A percentile compares a stretch with the other conserved stretches of the same genome.
These are phyloP conservation scores for Picochlorum sp. DNA, from an alignment of 139 green algal genomes.

Conservation along the genomic window DNA sequence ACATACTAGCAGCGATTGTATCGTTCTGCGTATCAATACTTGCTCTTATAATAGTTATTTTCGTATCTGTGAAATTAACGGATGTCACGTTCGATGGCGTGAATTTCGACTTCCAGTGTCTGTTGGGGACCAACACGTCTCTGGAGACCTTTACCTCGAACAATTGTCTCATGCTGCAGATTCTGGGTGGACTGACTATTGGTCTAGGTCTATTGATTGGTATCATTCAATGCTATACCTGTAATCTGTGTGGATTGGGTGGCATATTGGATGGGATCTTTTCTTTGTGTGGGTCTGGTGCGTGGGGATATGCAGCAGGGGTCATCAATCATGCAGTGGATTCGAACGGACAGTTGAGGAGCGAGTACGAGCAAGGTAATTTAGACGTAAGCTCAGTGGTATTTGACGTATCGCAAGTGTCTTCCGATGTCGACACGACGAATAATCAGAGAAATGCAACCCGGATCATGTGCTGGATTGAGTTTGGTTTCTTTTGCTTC, in stretches of 20 bases:
- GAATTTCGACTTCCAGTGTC: background rate
- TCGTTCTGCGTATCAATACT: background rate
- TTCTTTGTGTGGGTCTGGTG: background rate
- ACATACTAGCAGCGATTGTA: no score
- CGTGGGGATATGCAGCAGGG: background rate
- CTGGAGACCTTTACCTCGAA: background rate
- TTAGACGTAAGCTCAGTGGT: no score
- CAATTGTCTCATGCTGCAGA: slow-evolving; percentile 12
- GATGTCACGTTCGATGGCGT: background rate
- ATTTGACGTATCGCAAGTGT: no score
- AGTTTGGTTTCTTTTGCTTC: slow-evolving; percentile 10
- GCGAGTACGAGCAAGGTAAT: background rate
- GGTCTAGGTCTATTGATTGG: slow-evolving; percentile 6
- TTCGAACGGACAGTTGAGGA: background rate
- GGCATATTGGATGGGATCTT: slow-evolving; percentile 12
- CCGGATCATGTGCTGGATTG: slow-evolving; percentile 11
- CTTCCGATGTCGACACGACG: background rate
- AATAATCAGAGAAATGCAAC: background rate
- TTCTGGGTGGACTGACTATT: slow-evolving; percentile 12
- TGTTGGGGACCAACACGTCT: background rate
- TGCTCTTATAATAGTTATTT: slow-evolving; percentile 5
- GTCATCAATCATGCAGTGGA: background rate
- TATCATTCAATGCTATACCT: slow-evolving; percentile 15
- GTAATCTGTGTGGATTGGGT: slow-evolving; percentile 10
- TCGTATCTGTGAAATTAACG: background rate